phyloP scores from a whole-genome alignment of 2,329 filamentous ascomycete genomes.

The Colletotrichum gloeosporioides region DNA sequence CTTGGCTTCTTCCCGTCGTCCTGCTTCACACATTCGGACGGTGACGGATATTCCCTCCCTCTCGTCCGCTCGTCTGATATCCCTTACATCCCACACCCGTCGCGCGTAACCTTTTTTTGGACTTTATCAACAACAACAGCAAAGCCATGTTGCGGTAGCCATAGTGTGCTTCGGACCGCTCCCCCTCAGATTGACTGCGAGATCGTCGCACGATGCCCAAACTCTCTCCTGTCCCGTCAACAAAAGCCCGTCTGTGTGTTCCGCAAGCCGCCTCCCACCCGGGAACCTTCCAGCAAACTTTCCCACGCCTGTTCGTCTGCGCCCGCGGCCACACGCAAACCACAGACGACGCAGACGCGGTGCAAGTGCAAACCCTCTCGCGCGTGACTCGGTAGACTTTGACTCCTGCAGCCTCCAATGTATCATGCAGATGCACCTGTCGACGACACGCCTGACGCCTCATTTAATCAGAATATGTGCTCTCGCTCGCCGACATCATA shows the following conservation, averaged over 20 bases:
- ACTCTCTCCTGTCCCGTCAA: neutral
- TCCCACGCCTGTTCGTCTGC: neutral
- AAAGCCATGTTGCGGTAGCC: neutral
- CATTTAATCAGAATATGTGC: neutral
- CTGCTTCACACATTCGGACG: neutral
- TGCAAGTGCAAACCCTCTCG: neutral
- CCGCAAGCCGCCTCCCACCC: neutral
- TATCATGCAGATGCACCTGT: neutral
- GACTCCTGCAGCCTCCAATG: neutral
- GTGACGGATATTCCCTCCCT: neutral
- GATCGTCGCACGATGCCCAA: neutral
- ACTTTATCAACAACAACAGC: neutral
- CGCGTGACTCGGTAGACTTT: constrained; percentile 18
- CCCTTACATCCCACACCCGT: neutral
- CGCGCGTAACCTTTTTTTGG: neutral
- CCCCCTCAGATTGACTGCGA: neutral
- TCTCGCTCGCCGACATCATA: neutral
- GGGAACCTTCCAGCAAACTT: constrained; percentile 13
- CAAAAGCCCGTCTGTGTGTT: neutral
- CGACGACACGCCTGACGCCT: neutral
- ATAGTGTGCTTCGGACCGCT: neutral
- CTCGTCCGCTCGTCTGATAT: neutral
- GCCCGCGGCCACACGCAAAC: neutral
- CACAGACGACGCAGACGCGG: neutral
- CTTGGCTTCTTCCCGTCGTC: neutral